phyloP scores from a whole-genome alignment of 2,329 filamentous ascomycete genomes.

The Penicillium vulpinum region DNA sequence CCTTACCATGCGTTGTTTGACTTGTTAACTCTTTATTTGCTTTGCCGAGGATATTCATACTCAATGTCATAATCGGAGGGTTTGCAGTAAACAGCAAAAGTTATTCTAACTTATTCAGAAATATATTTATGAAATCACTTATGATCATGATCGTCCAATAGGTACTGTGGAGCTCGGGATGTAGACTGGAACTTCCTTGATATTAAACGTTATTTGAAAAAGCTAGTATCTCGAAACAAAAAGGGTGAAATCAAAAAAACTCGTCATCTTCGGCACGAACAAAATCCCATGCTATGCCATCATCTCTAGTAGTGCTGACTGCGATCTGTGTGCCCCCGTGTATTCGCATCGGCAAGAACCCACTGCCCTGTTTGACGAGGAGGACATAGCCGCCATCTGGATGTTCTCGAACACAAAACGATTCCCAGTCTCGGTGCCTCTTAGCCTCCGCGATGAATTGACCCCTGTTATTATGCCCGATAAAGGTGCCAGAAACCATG shows the following conservation, averaged over 20 bases:
- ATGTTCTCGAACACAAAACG: not conserved
- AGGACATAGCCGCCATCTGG: not conserved
- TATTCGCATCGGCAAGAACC: not conserved
- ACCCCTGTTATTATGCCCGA: not conserved
- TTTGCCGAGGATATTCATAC: not conserved
- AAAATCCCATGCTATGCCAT: not conserved
- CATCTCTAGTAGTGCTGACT: not conserved
- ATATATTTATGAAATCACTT: not conserved
- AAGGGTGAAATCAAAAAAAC: not conserved
- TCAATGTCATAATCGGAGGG: not conserved
- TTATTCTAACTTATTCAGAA: not conserved
- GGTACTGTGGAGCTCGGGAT: not conserved
- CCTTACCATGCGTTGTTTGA: not conserved
- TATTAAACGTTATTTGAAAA: not conserved
- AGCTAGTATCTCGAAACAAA: not conserved
- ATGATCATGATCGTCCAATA: not conserved
- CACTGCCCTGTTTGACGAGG: not conserved
- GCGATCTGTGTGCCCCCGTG: accelerated
- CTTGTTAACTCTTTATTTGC: not conserved
- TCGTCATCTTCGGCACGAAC: not conserved
- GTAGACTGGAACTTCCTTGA: not conserved
- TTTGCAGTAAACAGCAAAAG: conserved; percentile 1
- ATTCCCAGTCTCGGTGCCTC: not conserved
- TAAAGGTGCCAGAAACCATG: not conserved
- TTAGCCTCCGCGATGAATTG: not conserved